These are phyloP conservation scores for Arthrinium puccinioides DNA, from an alignment of 2,329 filamentous ascomycete genomes.

Conservation along the genomic window DNA sequence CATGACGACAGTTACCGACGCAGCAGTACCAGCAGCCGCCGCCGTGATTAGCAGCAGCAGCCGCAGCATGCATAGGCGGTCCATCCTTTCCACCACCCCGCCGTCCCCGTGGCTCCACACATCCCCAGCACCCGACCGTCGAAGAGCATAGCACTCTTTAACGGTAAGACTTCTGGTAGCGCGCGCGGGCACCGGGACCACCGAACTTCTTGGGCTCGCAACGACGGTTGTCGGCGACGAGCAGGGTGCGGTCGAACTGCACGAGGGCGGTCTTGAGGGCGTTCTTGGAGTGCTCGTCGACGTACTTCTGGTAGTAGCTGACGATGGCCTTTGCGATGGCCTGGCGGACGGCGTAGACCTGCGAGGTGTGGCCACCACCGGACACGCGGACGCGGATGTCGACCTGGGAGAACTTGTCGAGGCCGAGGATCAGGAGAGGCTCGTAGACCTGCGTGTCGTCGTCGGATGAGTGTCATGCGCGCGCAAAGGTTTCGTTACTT, in stretches of 20 bases:
- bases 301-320: constrained; percentile 99
- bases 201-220: constrained; percentile 99
- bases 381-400: constrained; percentile 96
- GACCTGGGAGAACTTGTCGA: constrained; percentile 94
- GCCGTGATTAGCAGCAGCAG: not conserved
- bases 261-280: constrained; percentile 95
- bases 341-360: constrained; percentile 98
- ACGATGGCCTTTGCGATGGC: constrained; percentile 97
- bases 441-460: constrained; percentile 86
- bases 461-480: too few relatives aligned
- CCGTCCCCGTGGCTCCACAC: constrained; percentile 4
- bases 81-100: constrained; percentile 2
- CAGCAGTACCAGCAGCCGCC: not conserved
- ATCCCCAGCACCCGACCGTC: constrained; percentile 12
- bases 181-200: constrained; percentile 87
- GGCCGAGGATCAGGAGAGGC: constrained; percentile 90
- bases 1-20: constrained; percentile 3
- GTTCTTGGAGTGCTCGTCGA: constrained; percentile 99
- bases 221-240: constrained; percentile 98
- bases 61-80: not conserved
- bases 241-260: constrained; percentile 92
- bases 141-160: constrained; percentile 40
- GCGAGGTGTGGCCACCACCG: constrained; percentile 93
- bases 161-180: constrained; percentile 99
- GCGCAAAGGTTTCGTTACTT: too few relatives aligned